Evolutionary conservation across 2,329 filamentous ascomycete species (phyloP).

Genomic region (Ophiocordyceps camponoti-rufipedis): DNA sequence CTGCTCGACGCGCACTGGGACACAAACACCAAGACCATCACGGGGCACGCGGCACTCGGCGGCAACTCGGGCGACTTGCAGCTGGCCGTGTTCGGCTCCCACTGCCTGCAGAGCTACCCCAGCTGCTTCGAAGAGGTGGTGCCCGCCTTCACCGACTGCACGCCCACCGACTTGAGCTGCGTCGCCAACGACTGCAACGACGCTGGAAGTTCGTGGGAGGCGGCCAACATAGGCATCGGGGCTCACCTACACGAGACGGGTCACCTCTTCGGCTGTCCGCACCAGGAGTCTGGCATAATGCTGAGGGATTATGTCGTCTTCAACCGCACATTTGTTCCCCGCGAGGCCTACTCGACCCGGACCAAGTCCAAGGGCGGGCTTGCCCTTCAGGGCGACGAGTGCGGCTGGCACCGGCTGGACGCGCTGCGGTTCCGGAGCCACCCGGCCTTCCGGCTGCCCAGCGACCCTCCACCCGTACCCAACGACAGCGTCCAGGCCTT

Average conservation of each 20-base stretch:
- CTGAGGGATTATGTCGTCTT: slow-evolving; percentile 69
- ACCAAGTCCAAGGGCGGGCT: slow-evolving; percentile 69
- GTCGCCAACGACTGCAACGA: slow-evolving; percentile 79
- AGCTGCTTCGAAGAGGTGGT: slow-evolving; percentile 77
- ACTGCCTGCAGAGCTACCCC: slow-evolving; percentile 82
- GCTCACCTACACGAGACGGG: slow-evolving; percentile 85
- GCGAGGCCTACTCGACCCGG: slow-evolving; percentile 73
- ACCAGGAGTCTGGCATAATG: slow-evolving; percentile 88
- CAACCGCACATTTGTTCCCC: slow-evolving; percentile 64
- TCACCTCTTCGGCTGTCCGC: slow-evolving; percentile 76
- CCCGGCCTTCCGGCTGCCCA: slow-evolving; percentile 72
- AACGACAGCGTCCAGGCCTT: slow-evolving; percentile 76
- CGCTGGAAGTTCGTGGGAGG: slow-evolving; percentile 82
- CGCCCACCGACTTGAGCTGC: slow-evolving; percentile 61
- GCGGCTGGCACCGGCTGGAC: slow-evolving; percentile 80
- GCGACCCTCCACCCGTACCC: slow-evolving; percentile 42
- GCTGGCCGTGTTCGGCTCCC: slow-evolving; percentile 81
- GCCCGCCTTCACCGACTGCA: slow-evolving; percentile 78
- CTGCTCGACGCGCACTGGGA: slow-evolving; percentile 87
- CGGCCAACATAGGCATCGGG: slow-evolving; percentile 85
- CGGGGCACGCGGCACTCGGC: slow-evolving; percentile 71
- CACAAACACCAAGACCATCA: slow-evolving; percentile 45
- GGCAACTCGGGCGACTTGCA: slow-evolving; percentile 55
- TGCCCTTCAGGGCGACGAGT: slow-evolving; percentile 64
- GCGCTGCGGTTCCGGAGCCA: slow-evolving; percentile 77